Percentiles rank a stretch among this genome's conserved stretches.
Conservation (phyloP, 345 rosid genomes). For the Noccaea bulbosa region DNA sequence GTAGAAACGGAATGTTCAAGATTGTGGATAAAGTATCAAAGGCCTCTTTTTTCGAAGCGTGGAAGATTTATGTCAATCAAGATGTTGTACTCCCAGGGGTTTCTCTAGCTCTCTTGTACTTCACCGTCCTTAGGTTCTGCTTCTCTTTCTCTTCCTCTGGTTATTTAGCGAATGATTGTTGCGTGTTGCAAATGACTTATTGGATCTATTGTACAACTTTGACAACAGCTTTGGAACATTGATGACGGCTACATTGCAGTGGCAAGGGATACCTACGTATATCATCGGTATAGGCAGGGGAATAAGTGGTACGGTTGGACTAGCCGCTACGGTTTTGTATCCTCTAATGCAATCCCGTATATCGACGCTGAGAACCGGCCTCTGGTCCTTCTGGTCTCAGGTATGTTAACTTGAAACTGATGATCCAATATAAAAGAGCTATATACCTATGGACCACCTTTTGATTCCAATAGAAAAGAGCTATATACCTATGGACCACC, state of each 20-base stretch:
- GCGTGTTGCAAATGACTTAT: constrained; percentile 4
- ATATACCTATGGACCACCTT: background rate
- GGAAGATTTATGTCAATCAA: constrained; percentile 72
- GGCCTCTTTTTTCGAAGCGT: constrained; percentile 59
- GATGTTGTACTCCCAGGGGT: constrained; percentile 72
- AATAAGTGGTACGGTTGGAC: constrained; percentile 73
- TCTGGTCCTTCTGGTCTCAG: constrained; percentile 95
- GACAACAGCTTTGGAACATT: constrained; percentile 74
- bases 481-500: background rate
- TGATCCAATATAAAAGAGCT: too few relatives aligned
- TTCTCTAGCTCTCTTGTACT: constrained; percentile 76
- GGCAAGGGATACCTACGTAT: constrained; percentile 79
- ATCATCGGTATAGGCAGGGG: constrained; percentile 82
- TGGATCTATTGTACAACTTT: background rate
- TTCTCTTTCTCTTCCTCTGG: background rate
- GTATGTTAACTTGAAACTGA: constrained; percentile 40
- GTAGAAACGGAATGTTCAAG: constrained; percentile 32
- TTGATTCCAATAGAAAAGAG: too few relatives aligned
- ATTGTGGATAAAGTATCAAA: constrained; percentile 43
- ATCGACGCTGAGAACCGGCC: constrained; percentile 72
- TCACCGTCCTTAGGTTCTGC: constrained; percentile 83
- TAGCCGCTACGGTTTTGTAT: constrained; percentile 73
- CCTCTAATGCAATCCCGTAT: constrained; percentile 68
- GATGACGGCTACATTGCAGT: constrained; percentile 87
- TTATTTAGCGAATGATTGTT: background rate